phyloP scores from a whole-genome alignment of 2,329 filamentous ascomycete genomes.

The Chrysosporium keratinophilum region DNA sequence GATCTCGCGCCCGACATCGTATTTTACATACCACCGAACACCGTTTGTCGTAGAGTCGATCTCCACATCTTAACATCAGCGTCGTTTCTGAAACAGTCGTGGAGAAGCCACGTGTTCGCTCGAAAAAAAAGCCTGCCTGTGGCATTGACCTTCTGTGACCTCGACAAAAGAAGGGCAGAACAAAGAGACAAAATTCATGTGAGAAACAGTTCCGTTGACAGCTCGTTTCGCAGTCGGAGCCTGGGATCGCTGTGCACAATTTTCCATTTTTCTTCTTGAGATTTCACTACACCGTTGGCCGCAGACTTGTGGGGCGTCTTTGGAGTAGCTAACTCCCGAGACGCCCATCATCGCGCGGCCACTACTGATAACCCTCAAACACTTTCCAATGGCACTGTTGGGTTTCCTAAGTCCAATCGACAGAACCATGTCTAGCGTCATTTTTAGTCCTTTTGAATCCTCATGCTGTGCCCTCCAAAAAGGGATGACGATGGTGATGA shows the following conservation, averaged over 20 bases:
- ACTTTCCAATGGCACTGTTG: background rate
- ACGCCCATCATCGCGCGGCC: background rate
- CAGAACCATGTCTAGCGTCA: conserved; percentile 4
- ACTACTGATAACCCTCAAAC: background rate
- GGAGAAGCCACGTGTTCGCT: conserved; percentile 2
- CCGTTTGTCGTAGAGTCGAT: background rate
- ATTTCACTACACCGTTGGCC: background rate
- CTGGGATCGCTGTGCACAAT: no score
- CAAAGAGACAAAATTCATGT: background rate
- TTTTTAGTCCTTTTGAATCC: background rate
- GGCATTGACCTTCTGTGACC: background rate
- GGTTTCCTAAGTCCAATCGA: background rate
- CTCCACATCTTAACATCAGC: background rate
- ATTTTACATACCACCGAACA: background rate
- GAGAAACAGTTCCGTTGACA: no score
- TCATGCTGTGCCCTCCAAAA: background rate
- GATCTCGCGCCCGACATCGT: background rate
- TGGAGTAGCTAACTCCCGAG: background rate
- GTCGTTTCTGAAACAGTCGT: conserved; percentile 4
- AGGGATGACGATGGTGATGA: background rate
- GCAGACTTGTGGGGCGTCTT: background rate
- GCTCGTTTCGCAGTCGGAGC: no score
- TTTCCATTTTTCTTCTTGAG: no score
- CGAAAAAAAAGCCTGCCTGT: background rate
- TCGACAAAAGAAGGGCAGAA: background rate